Base-by-base conservation (phyloP, 768 basidiomycete species). In the Candolleomyces efflorescens region DNA sequence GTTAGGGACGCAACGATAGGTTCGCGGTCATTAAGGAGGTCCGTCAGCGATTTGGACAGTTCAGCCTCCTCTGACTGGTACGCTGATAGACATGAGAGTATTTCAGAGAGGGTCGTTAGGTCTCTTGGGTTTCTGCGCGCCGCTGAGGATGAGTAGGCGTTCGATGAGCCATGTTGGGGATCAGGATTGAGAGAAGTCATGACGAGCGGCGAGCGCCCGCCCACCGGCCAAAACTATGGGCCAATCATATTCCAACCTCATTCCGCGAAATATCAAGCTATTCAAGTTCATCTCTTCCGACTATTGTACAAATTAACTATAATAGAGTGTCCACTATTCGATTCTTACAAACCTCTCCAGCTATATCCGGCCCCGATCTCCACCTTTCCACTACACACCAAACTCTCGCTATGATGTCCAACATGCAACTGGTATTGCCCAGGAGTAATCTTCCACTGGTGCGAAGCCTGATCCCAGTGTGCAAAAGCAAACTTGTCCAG, bases 11-110 rank as follows among this genome's bases (percentile, higher is more conserved):
- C 65, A 26, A 82, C 64, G 54, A 94, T 82, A 4, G 89, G 86
- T 26, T 86, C 82, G 50, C 83, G 78, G 58, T 85, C 78, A 49
- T 87, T 82, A 11, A 97, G 76, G 26, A 94, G 75, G 43, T 82
- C 77, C 3, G 89, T 78, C 53, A 97, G 82, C 7, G 86, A 84
- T 53, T 79, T 78, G 15, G 92, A 90, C 15, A 95, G 80, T 22
- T 87, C 80, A 32, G 87, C 78, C 67, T 95, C 92, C 65, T 89
- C 82, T 5, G 87, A 84, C 67, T 95, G 86, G 49, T 90, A 80
- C 26, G 78, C 77, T 15, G 91, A 88, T 17, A 93, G 79, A 53
- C 82, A 84, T n/a, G 87, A 82, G 18, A 93, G 71, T 43, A 93
- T 85, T 60, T 92, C 86, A 12, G 83, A 74, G 15, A 91, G 68